These are phyloP conservation scores for Hibiscus mutabilis DNA, from an alignment of 345 rosid species.

Conservation along the genomic window DNA sequence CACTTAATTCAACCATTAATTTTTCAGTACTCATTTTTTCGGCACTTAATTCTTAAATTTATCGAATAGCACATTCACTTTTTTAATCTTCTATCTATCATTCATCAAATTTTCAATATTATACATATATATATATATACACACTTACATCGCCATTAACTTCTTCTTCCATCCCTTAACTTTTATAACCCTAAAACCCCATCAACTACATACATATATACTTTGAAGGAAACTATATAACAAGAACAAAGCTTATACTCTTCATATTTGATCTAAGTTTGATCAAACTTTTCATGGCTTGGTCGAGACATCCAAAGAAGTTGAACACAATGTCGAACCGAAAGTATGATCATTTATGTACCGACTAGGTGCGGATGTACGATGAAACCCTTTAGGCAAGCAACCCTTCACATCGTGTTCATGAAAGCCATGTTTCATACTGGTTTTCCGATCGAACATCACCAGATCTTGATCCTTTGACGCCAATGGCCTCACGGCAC, in stretches of 20 bases:
- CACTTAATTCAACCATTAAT: no score
- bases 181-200: not conserved
- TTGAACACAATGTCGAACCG: constrained; percentile 30
- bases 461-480: constrained; percentile 1
- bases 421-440: not conserved
- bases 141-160: not conserved
- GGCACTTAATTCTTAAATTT: not conserved
- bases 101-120: not conserved
- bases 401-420: constrained; percentile 25
- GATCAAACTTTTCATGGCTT: not conserved
- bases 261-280: not conserved
- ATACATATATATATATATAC: no score
- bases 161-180: not conserved
- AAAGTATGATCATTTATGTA: constrained; percentile 37
- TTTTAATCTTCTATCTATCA: not conserved
- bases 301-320: constrained; percentile 1
- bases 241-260: not conserved
- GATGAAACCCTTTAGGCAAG: constrained; percentile 55
- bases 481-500: constrained; percentile 25
- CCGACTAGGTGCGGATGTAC: constrained; percentile 52
- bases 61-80: not conserved
- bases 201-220: not conserved
- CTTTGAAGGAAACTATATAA: not conserved
- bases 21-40: no score
- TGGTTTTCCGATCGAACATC: not conserved